Evolutionary conservation across 2,329 filamentous ascomycete species (phyloP).

Genomic region (Lecanoromycetidae sp.): DNA sequence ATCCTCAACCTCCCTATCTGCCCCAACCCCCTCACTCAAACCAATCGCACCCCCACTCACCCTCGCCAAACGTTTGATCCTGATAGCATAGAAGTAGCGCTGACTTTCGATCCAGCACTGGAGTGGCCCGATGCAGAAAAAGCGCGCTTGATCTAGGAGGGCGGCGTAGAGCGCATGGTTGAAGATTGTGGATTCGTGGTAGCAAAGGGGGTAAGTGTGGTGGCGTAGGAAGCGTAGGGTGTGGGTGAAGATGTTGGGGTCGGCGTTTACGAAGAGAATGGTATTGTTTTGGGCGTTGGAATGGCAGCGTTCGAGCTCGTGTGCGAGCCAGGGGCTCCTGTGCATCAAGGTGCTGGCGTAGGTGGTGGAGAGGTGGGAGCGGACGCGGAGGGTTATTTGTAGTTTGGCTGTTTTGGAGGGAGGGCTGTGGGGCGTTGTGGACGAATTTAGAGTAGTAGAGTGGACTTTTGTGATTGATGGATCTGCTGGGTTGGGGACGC

Average conservation of each 20-base stretch:
- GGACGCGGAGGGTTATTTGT: too few relatives aligned
- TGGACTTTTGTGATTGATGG: too few relatives aligned
- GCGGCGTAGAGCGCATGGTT: constrained; percentile 27
- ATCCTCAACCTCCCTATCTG: too few relatives aligned
- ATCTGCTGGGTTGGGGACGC: too few relatives aligned
- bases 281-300: constrained; percentile 20
- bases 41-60: constrained; percentile 13
- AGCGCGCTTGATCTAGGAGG: constrained; percentile 26
- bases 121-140: constrained; percentile 25
- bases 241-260: constrained; percentile 27
- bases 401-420: too few relatives aligned
- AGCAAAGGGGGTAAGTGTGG: constrained; percentile 26
- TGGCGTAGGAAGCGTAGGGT: constrained; percentile 27
- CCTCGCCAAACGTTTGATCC: neutral
- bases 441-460: too few relatives aligned
- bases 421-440: too few relatives aligned
- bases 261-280: constrained; percentile 30
- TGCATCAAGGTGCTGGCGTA: neutral
- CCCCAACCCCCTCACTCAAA: too few relatives aligned
- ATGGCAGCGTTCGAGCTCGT: neutral
- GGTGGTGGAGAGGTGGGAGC: constrained; percentile 5
- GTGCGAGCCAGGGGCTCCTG: neutral
- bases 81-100: constrained; percentile 8
- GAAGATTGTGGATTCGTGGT: constrained; percentile 21
- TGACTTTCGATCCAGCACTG: constrained; percentile 23